Evolutionary conservation across 2,329 filamentous ascomycete genomes (phyloP).

Genomic region (Alternaria rosae): DNA sequence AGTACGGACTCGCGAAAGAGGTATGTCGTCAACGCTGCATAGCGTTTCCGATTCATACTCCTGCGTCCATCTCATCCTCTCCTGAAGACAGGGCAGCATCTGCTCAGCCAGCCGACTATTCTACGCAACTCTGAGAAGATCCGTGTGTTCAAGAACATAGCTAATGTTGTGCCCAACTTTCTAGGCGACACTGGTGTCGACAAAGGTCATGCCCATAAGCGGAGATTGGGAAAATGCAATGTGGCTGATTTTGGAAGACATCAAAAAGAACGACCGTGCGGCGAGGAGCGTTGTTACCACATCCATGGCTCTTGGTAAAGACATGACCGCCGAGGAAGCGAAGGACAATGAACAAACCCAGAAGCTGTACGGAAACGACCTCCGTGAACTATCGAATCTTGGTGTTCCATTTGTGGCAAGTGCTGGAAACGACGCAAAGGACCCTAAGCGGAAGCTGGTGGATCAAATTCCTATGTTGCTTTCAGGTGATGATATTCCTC

Average conservation of each 20-base stretch:
- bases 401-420: neutral
- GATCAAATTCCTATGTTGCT: neutral
- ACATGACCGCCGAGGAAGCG: neutral
- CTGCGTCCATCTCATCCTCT: too few relatives aligned
- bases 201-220: too few relatives aligned
- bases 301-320: accelerated
- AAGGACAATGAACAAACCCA: neutral
- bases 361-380: neutral
- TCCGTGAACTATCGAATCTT: neutral
- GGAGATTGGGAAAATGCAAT: neutral
- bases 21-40: neutral
- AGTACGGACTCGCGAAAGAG: neutral
- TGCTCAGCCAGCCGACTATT: too few relatives aligned
- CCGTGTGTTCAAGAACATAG: too few relatives aligned
- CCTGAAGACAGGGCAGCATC: too few relatives aligned
- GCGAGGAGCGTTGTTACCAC: neutral
- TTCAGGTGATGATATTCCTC: neutral
- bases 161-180: too few relatives aligned
- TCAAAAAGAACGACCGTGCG: accelerated
- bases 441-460: accelerated
- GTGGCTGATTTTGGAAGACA: neutral
- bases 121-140: too few relatives aligned
- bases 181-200: too few relatives aligned
- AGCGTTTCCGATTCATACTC: too few relatives aligned
- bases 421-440: neutral